Conservation (phyloP, 1,139 yeast species). For the Wickerhamomyces sp. region DNA sequence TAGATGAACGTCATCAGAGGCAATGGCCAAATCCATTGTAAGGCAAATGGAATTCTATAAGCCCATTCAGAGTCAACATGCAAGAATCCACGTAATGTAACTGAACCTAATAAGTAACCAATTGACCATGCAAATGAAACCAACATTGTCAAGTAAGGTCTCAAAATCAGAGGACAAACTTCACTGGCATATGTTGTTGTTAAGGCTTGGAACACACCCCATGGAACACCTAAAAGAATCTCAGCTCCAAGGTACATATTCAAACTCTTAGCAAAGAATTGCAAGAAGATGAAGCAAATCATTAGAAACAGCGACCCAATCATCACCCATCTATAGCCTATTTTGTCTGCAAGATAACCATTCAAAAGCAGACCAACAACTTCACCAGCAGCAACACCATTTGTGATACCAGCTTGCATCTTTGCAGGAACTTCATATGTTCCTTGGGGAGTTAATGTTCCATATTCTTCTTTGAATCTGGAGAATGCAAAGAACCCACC, state of each 20-base stretch:
- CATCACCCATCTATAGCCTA: slow-evolving; percentile 1
- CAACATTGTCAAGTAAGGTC: slow-evolving; percentile 1
- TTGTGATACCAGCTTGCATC: slow-evolving; percentile 46
- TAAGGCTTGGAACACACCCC: slow-evolving; percentile 2
- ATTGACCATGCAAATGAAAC: background rate
- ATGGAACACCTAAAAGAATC: slow-evolving; percentile 1
- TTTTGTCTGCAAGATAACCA: background rate
- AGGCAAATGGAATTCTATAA: slow-evolving; percentile 3
- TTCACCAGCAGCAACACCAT: slow-evolving; percentile 9
- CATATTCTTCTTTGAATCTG: slow-evolving; percentile 24
- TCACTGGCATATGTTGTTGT: slow-evolving; percentile 2
- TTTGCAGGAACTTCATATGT: slow-evolving; percentile 52
- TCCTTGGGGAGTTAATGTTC: slow-evolving; percentile 51
- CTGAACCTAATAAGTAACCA: background rate
- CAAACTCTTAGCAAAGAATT: slow-evolving; percentile 1
- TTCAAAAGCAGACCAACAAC: background rate
- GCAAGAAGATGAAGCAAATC: background rate
- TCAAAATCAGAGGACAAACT: slow-evolving; percentile 1
- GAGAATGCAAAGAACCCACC: slow-evolving; percentile 28
- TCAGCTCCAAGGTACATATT: slow-evolving; percentile 1
- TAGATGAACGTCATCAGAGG: background rate
- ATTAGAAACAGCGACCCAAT: background rate
- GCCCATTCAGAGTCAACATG: background rate
- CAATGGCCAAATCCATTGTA: slow-evolving; percentile 4
- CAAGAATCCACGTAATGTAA: background rate